A percentile compares a stretch with the other conserved stretches of the same genome.
Conservation (phyloP, 1,139 yeast species). For the Pichiaceae sp. region DNA sequence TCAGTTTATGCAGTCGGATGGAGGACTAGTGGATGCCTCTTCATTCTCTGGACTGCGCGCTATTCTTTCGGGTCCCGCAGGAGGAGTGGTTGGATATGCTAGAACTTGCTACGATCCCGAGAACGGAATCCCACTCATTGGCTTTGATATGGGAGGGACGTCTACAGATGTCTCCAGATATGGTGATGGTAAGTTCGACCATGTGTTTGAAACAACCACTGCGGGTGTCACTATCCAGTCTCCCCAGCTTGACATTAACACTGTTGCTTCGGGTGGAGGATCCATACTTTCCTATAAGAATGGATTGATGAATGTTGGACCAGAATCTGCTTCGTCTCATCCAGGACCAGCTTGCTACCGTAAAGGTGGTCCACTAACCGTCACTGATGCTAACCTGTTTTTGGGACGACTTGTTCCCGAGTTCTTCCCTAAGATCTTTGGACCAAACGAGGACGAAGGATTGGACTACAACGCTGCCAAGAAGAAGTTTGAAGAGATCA, state of each 20-base stretch:
- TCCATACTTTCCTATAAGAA: conserved; percentile 43
- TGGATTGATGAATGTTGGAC: conserved; percentile 51
- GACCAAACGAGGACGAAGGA: conserved; percentile 46
- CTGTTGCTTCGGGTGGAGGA: conserved; percentile 60
- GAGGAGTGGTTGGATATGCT: conserved; percentile 53
- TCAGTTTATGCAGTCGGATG: conserved; percentile 55
- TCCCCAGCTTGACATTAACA: conserved; percentile 49
- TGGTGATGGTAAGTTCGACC: conserved; percentile 40
- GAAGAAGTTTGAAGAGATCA: conserved; percentile 30
- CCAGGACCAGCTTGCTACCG: conserved; percentile 58
- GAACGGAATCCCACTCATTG: conserved; percentile 42
- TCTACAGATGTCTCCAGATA: conserved; percentile 50
- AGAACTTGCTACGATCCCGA: conserved; percentile 40
- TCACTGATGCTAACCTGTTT: conserved; percentile 50
- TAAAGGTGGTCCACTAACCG: conserved; percentile 51
- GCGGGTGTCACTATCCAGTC: conserved; percentile 51
- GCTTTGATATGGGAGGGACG: conserved; percentile 60
- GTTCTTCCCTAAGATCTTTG: conserved; percentile 49
- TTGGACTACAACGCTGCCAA: conserved; percentile 35
- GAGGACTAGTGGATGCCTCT: conserved; percentile 41
- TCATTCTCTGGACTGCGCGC: conserved; percentile 46
- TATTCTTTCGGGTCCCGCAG: conserved; percentile 54
- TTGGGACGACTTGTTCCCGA: conserved; percentile 48
- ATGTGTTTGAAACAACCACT: conserved; percentile 47
- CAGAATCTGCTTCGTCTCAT: conserved; percentile 53